phyloP scores from a whole-genome alignment of 2,329 filamentous ascomycete genomes.

The Truncatella angustata region DNA sequence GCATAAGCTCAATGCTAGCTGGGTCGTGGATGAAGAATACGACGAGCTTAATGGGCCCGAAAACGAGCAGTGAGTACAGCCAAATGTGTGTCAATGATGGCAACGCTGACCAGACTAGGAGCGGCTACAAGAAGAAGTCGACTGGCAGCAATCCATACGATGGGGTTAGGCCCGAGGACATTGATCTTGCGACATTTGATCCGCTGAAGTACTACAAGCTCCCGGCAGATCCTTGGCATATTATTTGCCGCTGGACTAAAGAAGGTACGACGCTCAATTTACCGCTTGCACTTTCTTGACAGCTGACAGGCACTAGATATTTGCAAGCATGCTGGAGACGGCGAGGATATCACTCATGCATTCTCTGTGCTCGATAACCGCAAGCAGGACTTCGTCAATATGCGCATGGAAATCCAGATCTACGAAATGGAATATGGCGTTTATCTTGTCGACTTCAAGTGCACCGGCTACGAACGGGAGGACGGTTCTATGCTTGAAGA shows the following conservation, averaged over 20 bases:
- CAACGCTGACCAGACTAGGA: slow-evolving; percentile 4
- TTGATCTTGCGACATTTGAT: slow-evolving; percentile 41
- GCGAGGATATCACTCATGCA: slow-evolving; percentile 41
- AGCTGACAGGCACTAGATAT: neutral
- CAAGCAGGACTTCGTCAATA: slow-evolving; percentile 71
- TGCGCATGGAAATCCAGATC: slow-evolving; percentile 94
- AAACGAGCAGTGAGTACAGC: slow-evolving; percentile 37
- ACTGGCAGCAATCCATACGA: slow-evolving; percentile 24
- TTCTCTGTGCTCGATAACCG: slow-evolving; percentile 40
- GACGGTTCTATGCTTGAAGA: slow-evolving; percentile 78
- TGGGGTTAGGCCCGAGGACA: slow-evolving; percentile 25
- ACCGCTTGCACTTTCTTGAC: neutral
- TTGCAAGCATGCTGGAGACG: slow-evolving; percentile 19
- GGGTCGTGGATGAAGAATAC: slow-evolving; percentile 68
- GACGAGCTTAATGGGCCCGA: slow-evolving; percentile 46
- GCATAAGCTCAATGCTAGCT: slow-evolving; percentile 82
- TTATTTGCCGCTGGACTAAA: slow-evolving; percentile 85
- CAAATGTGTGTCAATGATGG: too few relatives aligned
- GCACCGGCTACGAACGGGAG: slow-evolving; percentile 85
- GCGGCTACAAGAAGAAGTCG: slow-evolving; percentile 16
- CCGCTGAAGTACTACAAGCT: slow-evolving; percentile 69
- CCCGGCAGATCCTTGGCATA: slow-evolving; percentile 94
- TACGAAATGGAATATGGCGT: slow-evolving; percentile 91
- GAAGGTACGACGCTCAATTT: slow-evolving; percentile 62
- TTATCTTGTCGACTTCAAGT: slow-evolving; percentile 98